A percentile compares a stretch with the other conserved stretches of the same genome.
Evolutionary conservation across 2,329 filamentous ascomycete genomes (phyloP).

Genomic region (Colletotrichum costaricense): DNA sequence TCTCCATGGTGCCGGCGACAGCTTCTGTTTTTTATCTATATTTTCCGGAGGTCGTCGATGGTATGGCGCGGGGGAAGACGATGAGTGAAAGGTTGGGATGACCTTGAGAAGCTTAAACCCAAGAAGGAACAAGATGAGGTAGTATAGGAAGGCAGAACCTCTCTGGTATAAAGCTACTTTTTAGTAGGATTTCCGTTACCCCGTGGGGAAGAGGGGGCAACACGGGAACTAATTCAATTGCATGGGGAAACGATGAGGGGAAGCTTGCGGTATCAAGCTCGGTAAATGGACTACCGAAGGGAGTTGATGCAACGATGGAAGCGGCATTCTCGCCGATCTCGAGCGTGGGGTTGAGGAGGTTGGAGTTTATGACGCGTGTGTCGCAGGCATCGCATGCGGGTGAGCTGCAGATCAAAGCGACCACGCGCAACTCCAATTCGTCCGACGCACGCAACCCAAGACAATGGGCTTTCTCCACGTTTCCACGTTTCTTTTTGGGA

Average conservation of each 20-base stretch:
- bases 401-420: constrained; percentile 2
- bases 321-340: constrained; percentile 10
- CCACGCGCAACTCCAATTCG: background rate
- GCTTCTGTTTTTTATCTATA: background rate
- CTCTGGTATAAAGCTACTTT: background rate
- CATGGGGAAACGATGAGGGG: constrained; percentile 10
- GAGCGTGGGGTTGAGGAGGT: background rate
- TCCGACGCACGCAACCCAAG: background rate
- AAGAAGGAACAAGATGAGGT: background rate
- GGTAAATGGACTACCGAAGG: constrained; percentile 24
- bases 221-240: background rate
- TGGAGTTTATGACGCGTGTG: constrained; percentile 1
- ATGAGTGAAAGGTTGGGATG: background rate
- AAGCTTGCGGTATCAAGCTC: constrained; percentile 10
- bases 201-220: constrained; percentile 13
- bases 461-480: background rate
- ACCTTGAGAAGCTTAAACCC: background rate
- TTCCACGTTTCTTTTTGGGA: background rate
- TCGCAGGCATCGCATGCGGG: constrained; percentile 4
- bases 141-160: background rate
- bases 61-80: background rate
- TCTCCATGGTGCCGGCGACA: constrained; percentile 3
- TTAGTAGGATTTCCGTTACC: constrained; percentile 1
- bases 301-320: background rate
- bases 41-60: background rate